Base-by-base conservation (phyloP, 2,329 filamentous ascomycete species). In the Fusarium robinianum region DNA sequence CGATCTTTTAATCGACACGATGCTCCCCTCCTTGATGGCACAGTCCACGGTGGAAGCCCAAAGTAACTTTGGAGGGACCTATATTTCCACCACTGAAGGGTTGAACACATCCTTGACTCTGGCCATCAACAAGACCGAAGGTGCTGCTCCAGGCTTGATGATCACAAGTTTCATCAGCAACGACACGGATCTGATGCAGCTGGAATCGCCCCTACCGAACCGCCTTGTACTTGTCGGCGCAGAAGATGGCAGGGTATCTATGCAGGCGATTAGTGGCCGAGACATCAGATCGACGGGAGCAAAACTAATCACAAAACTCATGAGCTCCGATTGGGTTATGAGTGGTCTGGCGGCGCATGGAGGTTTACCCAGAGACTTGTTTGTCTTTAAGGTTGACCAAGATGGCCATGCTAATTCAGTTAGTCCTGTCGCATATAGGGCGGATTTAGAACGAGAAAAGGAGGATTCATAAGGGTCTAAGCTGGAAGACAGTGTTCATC, bases 161-260 rank as follows among this genome's bases (percentile, higher is more conserved):
- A 25, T 53, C 5, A 29, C 40, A 3, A 34, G 35, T 14, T 53
- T 36, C 34, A 48, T 34, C 23, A 51, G 44, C 47, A 53, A 53
- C 37, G 40, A 47, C 21, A 53, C 51, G n/a, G 43, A 51, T 29
- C 35, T 51, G 31, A 12, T 36, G 22, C 21, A 16, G 12, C 5
- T 23, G 12, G 18, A n/a, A 16, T 35, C n/a, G n/a, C 24, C 18
- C 6, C 14, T 9, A 8, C 22, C 8, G 15, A 16, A 27, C 22
- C 8, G 3, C 15, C 5, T n/a, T n/a, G n/a, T n/a, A n/a, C n/a
- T n/a, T n/a, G n/a, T n/a, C n/a, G n/a, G n/a, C n/a, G n/a, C n/a
- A n/a, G n/a, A n/a, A n/a, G n/a, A n/a, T n/a, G n/a, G n/a, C n/a
- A n/a, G n/a, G n/a, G n/a, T n/a, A n/a, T n/a, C n/a, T n/a, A n/a